Conservation (phyloP, 2,329 filamentous ascomycete genomes). For the Ramularia endophylla region DNA sequence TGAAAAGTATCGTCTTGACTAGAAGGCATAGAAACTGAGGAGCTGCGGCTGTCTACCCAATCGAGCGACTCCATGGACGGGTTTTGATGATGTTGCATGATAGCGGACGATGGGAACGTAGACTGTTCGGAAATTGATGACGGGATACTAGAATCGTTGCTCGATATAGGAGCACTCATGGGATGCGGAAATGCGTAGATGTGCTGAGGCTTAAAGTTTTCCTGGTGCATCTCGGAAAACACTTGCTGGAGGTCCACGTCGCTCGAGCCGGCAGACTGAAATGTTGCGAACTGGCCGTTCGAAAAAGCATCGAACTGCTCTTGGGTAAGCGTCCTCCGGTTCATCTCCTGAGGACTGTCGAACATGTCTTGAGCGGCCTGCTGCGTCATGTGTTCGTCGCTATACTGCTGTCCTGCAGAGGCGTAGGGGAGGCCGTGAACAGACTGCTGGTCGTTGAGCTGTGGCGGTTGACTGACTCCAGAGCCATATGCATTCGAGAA, state of each 20-base stretch:
- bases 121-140: conserved; percentile 24
- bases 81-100: conserved; percentile 19
- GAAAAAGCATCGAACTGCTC: conserved; percentile 32
- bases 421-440: conserved; percentile 8
- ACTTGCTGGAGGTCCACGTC: conserved; percentile 17
- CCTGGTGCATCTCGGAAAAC: conserved; percentile 20
- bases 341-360: conserved; percentile 30
- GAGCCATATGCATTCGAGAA: conserved; percentile 8
- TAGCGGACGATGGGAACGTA: conserved; percentile 21
- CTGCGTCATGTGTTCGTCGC: conserved; percentile 3
- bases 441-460: conserved; percentile 9
- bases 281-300: conserved; percentile 11
- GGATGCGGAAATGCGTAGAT: conserved; percentile 16
- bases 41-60: conserved; percentile 29
- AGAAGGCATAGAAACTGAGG: conserved; percentile 21
- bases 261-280: conserved; percentile 14
- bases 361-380: conserved; percentile 22
- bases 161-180: conserved; percentile 21
- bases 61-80: conserved; percentile 26
- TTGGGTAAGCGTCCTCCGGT: conserved; percentile 32
- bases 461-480: conserved; percentile 4
- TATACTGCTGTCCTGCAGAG: conserved; percentile 9
- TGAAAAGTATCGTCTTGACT: conserved; percentile 11
- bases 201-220: conserved; percentile 19
- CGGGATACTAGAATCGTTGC: conserved; percentile 25